Evolutionary conservation across 2,329 filamentous ascomycete genomes (phyloP).

Genomic region (Fusarium sp.): DNA sequence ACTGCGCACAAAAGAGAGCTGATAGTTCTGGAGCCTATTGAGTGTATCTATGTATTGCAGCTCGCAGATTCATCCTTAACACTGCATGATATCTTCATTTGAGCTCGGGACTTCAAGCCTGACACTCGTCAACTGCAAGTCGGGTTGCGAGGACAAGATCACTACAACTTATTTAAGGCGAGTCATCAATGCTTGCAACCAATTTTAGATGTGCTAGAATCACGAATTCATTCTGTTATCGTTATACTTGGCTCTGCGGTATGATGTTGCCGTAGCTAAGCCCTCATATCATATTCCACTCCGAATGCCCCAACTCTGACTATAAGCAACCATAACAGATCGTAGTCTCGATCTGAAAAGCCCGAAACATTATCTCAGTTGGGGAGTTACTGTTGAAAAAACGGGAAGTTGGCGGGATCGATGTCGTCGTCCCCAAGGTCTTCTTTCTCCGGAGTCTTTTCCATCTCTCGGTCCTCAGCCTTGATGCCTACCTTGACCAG

Average conservation of each 20-base stretch:
- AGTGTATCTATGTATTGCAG: no score
- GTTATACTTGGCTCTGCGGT: constrained; percentile 4
- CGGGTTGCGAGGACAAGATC: no score
- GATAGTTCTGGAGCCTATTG: no score
- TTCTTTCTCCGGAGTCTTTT: constrained; percentile 32
- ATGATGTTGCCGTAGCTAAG: constrained; percentile 3
- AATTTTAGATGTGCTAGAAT: neutral
- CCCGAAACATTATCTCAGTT: no score
- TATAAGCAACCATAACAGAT: neutral
- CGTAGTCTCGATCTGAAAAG: neutral
- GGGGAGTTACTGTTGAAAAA: neutral
- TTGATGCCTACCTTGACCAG: constrained; percentile 22
- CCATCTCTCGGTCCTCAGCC: constrained; percentile 29
- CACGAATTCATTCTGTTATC: constrained; percentile 1
- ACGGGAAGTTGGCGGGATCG: constrained; percentile 10
- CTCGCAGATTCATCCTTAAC: neutral
- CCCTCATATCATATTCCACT: constrained; percentile 9
- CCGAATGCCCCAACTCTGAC: neutral
- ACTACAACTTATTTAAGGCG: neutral
- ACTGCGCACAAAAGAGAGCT: neutral
- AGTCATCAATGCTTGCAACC: neutral
- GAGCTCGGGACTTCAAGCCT: neutral
- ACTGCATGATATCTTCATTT: neutral
- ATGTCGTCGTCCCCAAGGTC: neutral
- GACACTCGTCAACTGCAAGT: neutral